phyloP scores from a whole-genome alignment of 768 basidiomycete species.

The Rhodotorula babjevae region DNA sequence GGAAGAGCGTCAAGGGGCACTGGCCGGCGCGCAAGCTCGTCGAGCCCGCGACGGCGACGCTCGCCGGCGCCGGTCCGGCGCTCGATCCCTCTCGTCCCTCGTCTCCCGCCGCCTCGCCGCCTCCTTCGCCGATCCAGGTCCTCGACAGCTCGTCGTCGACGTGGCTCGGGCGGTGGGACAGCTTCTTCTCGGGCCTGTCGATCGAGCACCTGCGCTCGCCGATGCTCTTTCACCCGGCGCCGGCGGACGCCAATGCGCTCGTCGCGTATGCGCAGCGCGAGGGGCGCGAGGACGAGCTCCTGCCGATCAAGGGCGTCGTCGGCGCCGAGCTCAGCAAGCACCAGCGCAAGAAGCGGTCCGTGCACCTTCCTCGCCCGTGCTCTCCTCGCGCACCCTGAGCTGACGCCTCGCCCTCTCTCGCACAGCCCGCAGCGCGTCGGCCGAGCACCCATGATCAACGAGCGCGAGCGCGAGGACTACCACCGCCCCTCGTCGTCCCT shows the following conservation, averaged over 20 bases:
- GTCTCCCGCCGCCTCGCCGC: background rate
- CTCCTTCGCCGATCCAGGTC: slow-evolving; percentile 22
- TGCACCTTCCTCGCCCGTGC: background rate
- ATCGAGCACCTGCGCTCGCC: slow-evolving; percentile 42
- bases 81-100: background rate
- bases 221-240: slow-evolving; percentile 42
- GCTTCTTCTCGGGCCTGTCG: slow-evolving; percentile 33
- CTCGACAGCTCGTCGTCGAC: slow-evolving; percentile 25
- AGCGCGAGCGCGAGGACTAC: slow-evolving; percentile 42
- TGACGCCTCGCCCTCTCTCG: no score
- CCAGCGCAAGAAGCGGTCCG: slow-evolving; percentile 36
- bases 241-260: slow-evolving; percentile 41
- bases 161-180: slow-evolving; percentile 35
- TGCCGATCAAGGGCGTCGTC: slow-evolving; percentile 40
- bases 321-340: slow-evolving; percentile 42
- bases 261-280: slow-evolving; percentile 34
- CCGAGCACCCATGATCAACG: slow-evolving; percentile 38
- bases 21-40: slow-evolving; percentile 18
- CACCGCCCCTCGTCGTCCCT: slow-evolving; percentile 37
- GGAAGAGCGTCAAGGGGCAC: slow-evolving; percentile 30
- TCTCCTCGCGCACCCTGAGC: background rate
- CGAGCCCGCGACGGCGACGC: slow-evolving; percentile 5
- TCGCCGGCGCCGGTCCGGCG: background rate
- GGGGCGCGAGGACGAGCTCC: slow-evolving; percentile 33
- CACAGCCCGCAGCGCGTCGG: background rate